Evolutionary conservation across 495 filamentous ascomycete genomes (phyloP).

Genomic region (Penicillium verhagenii): DNA sequence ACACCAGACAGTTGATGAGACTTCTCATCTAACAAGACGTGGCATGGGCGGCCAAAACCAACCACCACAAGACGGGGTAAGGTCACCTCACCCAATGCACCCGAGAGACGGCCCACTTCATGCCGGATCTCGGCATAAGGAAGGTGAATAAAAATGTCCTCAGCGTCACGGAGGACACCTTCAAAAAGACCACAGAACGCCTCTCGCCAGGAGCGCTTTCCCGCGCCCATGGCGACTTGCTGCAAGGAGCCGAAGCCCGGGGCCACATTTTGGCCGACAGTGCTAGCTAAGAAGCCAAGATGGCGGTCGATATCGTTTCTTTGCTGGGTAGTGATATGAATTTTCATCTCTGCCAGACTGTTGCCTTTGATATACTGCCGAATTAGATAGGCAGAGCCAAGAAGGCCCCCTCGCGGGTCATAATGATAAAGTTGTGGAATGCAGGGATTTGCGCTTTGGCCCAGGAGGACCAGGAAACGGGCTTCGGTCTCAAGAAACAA

Average conservation of each 20-base stretch:
- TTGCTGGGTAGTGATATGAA: slow-evolving; percentile 35
- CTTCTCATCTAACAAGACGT: slow-evolving; percentile 56
- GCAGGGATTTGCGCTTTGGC: slow-evolving; percentile 42
- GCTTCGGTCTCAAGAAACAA: slow-evolving; percentile 57
- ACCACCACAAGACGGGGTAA: slow-evolving; percentile 57
- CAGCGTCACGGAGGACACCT: slow-evolving; percentile 62
- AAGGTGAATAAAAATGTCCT: slow-evolving; percentile 66
- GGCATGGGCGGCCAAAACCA: slow-evolving; percentile 52
- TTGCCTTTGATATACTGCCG: slow-evolving; percentile 48
- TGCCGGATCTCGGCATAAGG: slow-evolving; percentile 64
- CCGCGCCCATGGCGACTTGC: slow-evolving; percentile 45
- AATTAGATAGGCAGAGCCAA: slow-evolving; percentile 49
- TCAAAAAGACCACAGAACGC: slow-evolving; percentile 62
- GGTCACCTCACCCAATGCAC: slow-evolving; percentile 54
- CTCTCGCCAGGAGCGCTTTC: slow-evolving; percentile 58
- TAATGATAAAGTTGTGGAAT: slow-evolving; percentile 54
- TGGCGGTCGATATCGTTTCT: slow-evolving; percentile 44
- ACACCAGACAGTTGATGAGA: slow-evolving; percentile 46
- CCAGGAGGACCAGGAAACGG: slow-evolving; percentile 47
- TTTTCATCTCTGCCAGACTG: slow-evolving; percentile 40
- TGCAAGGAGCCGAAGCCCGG: slow-evolving; percentile 50
- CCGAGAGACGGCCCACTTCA: slow-evolving; percentile 44
- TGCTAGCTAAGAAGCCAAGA: slow-evolving; percentile 32
- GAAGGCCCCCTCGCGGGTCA: slow-evolving; percentile 35
- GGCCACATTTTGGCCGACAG: slow-evolving; percentile 40